Conservation (phyloP, 192 early-diverging fungal genomes). For the Entomortierella lignicola region DNA sequence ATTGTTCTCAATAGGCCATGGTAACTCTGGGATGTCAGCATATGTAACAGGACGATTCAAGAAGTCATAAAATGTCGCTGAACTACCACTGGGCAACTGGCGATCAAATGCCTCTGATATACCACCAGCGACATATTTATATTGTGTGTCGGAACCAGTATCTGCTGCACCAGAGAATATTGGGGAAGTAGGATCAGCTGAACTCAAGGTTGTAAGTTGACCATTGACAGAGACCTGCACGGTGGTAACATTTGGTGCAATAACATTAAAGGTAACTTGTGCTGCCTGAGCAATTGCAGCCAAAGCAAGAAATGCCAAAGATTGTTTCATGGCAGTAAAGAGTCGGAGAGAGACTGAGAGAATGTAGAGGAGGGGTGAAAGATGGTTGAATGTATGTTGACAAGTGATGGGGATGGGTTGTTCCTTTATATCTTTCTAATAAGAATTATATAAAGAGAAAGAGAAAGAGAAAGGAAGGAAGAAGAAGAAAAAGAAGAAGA, state of each 20-base stretch:
- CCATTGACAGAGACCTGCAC: conserved; percentile 56
- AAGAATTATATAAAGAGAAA: no score
- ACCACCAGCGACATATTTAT: conserved; percentile 58
- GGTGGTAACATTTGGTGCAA: conserved; percentile 54
- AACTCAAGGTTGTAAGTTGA: conserved; percentile 30
- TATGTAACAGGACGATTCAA: conserved; percentile 57
- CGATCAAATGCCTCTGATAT: conserved; percentile 56
- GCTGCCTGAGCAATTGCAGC: conserved; percentile 51
- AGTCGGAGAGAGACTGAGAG: no score
- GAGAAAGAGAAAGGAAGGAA: no score
- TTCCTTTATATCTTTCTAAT: no score
- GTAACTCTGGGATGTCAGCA: conserved; percentile 57
- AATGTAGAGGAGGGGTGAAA: no score
- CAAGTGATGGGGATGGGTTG: no score
- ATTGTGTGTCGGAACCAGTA: conserved; percentile 36
- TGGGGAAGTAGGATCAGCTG: conserved; percentile 51
- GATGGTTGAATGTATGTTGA: no score
- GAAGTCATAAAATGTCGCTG: conserved; percentile 56
- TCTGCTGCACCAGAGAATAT: conserved; percentile 55
- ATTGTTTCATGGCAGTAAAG: neutral
- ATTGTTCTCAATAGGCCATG: conserved; percentile 42
- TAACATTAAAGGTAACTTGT: conserved; percentile 54
- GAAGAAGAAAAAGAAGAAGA: no score
- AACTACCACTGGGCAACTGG: conserved; percentile 20
- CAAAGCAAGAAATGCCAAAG: conserved; percentile 11